Base-by-base conservation (phyloP, 257 asterid species). In the Lithospermum erythrorhizon region DNA sequence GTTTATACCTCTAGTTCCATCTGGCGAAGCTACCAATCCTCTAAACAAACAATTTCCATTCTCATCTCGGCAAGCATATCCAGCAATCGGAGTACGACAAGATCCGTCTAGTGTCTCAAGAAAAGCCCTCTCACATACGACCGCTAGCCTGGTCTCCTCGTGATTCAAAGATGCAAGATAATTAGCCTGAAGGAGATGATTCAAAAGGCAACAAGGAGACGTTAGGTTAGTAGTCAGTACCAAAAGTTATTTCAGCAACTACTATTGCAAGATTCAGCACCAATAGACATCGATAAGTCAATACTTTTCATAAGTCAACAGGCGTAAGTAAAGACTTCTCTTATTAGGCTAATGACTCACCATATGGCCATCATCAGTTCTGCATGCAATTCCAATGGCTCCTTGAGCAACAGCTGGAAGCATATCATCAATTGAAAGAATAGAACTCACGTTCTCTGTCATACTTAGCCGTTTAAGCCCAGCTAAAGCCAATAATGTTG, bases 401-500 rank as follows among this genome's bases (percentile, higher is more conserved):
- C 96, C 98, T 65, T 90, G 96, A 71, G 96, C 98, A 57, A 90
- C 96, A 68, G 98, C 98, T 51, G 98, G 98, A 65, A 93, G 95
- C 98, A 93, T 93, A 75, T 93, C 95, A 51, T 93, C 95, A 57
- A 93, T 84, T 30, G 97, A 75, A 21, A 93, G 85, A 55, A 84
- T 68, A 14, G 91, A 65, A 45, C 95, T 76, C 37, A 86, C 95
- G 62, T 78, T 74, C 65, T 89, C 90, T 0, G 89, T 81, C 98
- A 88, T 93, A 75, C 76, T 83, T 17, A 88, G 78, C 64, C 98
- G 95, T 62, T 86, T 93, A 57, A 93, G 79, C 37, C 97, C 98
- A 15, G 98, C 98, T 68, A 88, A 71, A 57, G 98, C 98, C 70
- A 93, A 62, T 58, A 93, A 66, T 27, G 98, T 93, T 62, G 95